Evolutionary conservation across 1,139 yeast species (phyloP).

Genomic region (Meyerozyma smithsonii): DNA sequence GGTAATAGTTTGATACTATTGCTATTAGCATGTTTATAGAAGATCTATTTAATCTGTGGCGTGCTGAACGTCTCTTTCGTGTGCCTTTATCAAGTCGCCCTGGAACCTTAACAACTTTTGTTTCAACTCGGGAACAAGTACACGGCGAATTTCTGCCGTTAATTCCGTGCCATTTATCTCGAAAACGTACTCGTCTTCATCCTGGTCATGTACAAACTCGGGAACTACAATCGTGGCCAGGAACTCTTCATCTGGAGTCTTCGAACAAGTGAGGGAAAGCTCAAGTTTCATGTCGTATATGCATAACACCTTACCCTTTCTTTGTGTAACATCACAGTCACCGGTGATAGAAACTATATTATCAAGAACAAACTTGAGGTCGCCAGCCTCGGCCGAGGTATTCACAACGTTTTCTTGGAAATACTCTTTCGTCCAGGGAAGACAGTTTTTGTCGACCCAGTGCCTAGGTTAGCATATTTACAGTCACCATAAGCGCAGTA

Average conservation of each 20-base stretch:
- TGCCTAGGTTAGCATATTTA: constrained; percentile 47
- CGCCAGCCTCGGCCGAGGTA: constrained; percentile 31
- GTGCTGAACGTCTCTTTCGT: constrained; percentile 57
- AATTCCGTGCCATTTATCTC: constrained; percentile 38
- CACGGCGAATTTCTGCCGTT: constrained; percentile 35
- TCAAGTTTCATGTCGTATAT: constrained; percentile 60
- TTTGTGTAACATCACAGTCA: constrained; percentile 76
- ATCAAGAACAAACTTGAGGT: constrained; percentile 30
- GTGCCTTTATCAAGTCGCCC: constrained; percentile 53
- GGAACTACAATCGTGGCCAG: constrained; percentile 45
- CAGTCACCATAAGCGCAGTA: neutral
- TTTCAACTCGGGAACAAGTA: constrained; percentile 48
- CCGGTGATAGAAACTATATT: constrained; percentile 50
- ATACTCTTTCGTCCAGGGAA: constrained; percentile 69
- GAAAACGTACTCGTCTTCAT: constrained; percentile 59
- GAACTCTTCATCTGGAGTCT: constrained; percentile 20
- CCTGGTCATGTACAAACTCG: constrained; percentile 73
- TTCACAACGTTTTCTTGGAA: constrained; percentile 41
- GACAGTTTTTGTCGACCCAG: constrained; percentile 78
- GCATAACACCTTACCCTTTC: constrained; percentile 76
- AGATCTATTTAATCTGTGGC: constrained; percentile 15
- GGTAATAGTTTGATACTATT: neutral
- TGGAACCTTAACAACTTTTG: constrained; percentile 54
- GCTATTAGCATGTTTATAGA: constrained; percentile 1
- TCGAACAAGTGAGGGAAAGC: constrained; percentile 37